Base-by-base conservation (phyloP, 169 alveolate genomes). In the Plasmodium berghei region DNA sequence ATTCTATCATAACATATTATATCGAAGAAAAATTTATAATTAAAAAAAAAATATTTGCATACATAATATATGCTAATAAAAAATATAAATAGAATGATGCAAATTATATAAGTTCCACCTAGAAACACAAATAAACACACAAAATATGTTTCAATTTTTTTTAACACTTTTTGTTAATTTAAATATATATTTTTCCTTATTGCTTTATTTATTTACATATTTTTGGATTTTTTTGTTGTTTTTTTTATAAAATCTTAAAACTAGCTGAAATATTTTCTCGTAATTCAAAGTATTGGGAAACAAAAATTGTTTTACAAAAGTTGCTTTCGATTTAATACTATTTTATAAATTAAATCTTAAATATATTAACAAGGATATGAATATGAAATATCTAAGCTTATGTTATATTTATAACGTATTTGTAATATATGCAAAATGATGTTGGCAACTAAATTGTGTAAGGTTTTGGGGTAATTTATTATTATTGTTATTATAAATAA, bases 361-460 rank as follows among this genome's bases (percentile, higher is more conserved):
- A 24, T n/a, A 58, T n/a, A 58, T 18, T 58, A n/a, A 58, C 26
- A 14, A 58, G 1, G 26, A 58, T 58, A 18, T 58, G 26, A n/a
- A 58, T 24, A 20, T 58, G 66, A 18, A 9, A 1, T 18, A n/a
- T 9, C 28, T 18, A 58, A 14, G 5, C 20, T 58, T 58, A 3
- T 16, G n/a, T 9, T 58, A 6, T 58, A 16, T 1, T 58, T 58
- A 9, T 63, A 14, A 12, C 6, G 18, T 14, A 16, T 40, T 61
- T 14, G 62, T 9, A 18, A 40, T 52, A 34, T 42, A 24, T 48
- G 34, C 77, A 75, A 54, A 75, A 75, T 75, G 89, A 75, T 49
- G 89, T 62, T 64, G 77, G 63, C 26, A 49, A 18, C 40, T 34
- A 63, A 56, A 73, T 34, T 40, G 58, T 73, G 34, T 28, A 58